Evolutionary conservation across 2,329 filamentous ascomycete species (phyloP), one percentile per base, ranked within the genome.

Genomic region (Venturia carpophila): DNA sequence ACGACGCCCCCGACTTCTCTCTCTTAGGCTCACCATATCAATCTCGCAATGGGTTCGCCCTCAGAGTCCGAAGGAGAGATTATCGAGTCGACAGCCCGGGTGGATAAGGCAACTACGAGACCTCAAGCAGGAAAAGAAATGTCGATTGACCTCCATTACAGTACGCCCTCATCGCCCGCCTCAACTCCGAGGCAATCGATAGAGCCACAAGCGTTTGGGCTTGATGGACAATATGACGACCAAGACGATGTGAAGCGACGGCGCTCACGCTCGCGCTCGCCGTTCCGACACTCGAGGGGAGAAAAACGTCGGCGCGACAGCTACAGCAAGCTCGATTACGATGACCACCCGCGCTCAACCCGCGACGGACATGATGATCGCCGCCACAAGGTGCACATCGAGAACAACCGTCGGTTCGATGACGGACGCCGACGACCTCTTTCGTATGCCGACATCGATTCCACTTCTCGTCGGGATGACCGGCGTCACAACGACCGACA

Each of bases 61-160:
- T 81, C 83, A 71, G 91, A 87, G 79, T 90, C 89, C 78, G 90
- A 95, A 79, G 91, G 91, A 79, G 91, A 95, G 82, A 91, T 93
- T 77, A 79, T 88, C 76, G 90, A 92, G 79, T 84, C 84, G 79
- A 82, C 83, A 78, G 83, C 82, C 37, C 47, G 17, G 52, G 47
- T 43, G 82, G 83, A 85, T 79, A 94, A 94, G 91, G 90, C 91
- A 94, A 90, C 89, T 90, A 88, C 78, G 78, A 81, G 88, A 87
- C 85, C 87, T 83, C 82, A 83, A 83, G 83, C 83, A 78, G 79
- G 84, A 83, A 85, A 87, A 84, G 84, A 86, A 88, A 87, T 81
- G 85, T 87, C 84, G 85, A 87, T 96, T 96, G 90, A 96, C 91
- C 89, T 88, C 85, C 86, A 83, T 83, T 84, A 89, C 89, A 96